Evolutionary conservation across 495 filamentous ascomycete genomes (phyloP).

Genomic region (Cairneyella variabilis): DNA sequence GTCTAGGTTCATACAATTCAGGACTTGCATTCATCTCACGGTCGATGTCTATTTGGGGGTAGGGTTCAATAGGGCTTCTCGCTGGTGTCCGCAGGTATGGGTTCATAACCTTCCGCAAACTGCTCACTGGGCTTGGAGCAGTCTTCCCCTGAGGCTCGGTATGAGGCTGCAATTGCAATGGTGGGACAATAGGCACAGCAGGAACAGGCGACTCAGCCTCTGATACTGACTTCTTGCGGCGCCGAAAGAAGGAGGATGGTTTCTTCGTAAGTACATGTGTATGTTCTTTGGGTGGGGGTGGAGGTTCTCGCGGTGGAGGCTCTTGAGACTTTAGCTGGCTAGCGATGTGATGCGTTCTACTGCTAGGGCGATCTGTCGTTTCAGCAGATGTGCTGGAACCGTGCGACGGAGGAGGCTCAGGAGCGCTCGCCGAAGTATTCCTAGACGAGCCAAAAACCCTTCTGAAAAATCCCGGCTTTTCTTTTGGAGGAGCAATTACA

Average conservation of each 20-base stretch:
- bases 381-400: conserved; percentile 24
- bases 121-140: conserved; percentile 71
- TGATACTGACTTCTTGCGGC: conserved; percentile 81
- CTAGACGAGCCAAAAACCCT: conserved; percentile 67
- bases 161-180: conserved; percentile 30
- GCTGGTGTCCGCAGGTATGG: conserved; percentile 56
- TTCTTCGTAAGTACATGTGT: conserved; percentile 72
- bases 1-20: conserved; percentile 21
- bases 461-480: conserved; percentile 85
- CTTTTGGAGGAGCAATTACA: conserved; percentile 35
- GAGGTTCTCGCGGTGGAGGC: conserved; percentile 41
- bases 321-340: conserved; percentile 39
- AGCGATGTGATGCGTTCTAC: conserved; percentile 29
- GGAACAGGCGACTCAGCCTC: conserved; percentile 47
- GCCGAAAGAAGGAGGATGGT: conserved; percentile 84
- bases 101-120: conserved; percentile 85
- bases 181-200: conserved; percentile 20
- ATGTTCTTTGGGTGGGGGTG: conserved; percentile 32
- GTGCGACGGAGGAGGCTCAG: conserved; percentile 34
- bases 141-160: not conserved
- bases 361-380: conserved; percentile 25
- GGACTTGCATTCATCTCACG: conserved; percentile 14
- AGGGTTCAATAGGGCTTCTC: conserved; percentile 27
- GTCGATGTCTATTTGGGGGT: conserved; percentile 15
- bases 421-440: conserved; percentile 35